Evolutionary conservation across 225 moss, liverwort and hornwort genomes (phyloP).

Genomic region (Marchantia polymorpha): DNA sequence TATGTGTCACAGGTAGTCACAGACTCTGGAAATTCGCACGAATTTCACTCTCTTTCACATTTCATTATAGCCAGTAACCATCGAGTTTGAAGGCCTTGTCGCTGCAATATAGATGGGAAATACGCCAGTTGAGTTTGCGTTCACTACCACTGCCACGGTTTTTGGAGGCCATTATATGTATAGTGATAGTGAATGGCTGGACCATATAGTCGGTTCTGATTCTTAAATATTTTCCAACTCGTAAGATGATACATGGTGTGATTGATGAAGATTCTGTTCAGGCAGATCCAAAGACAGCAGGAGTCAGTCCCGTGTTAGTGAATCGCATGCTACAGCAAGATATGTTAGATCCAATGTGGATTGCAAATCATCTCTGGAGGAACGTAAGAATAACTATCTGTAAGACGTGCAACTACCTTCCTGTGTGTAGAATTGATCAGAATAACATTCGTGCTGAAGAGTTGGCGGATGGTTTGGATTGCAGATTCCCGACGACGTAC

Average conservation of each 20-base stretch:
- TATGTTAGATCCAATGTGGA: not conserved
- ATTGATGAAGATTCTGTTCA: not conserved
- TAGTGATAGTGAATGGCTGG: not conserved
- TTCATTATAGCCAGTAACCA: not conserved
- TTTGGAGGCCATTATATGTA: not conserved
- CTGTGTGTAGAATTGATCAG: not conserved
- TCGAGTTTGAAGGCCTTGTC: not conserved
- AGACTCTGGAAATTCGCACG: not conserved
- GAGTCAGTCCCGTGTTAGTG: not conserved
- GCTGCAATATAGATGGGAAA: not conserved
- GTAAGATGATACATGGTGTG: not conserved
- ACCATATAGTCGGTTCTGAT: not conserved
- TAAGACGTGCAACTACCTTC: no score
- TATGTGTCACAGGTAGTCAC: slow-evolving; percentile 2
- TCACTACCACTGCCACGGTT: not conserved
- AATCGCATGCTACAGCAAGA: not conserved
- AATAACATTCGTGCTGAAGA: not conserved
- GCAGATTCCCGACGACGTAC: slow-evolving; percentile 22
- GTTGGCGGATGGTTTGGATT: not conserved
- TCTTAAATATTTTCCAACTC: not conserved
- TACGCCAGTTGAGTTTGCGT: not conserved
- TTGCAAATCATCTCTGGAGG: not conserved
- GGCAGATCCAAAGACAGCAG: not conserved
- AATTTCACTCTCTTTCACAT: not conserved
- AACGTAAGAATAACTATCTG: not conserved